Base-by-base conservation (phyloP, 1,284 basidiomycete species). In the Pulveroboletus ridleyi region DNA sequence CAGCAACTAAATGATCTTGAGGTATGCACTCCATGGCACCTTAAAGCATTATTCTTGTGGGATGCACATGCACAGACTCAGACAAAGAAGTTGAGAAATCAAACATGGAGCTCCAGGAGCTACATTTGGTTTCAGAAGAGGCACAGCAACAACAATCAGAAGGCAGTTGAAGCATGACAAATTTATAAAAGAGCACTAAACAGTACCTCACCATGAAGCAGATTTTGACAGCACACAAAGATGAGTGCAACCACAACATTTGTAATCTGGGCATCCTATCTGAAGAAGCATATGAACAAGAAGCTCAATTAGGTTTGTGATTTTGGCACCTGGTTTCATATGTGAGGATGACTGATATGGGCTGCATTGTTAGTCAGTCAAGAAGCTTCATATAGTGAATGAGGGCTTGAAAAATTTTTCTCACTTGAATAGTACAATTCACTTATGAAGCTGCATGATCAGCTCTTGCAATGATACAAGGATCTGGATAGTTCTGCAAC, bases 371-470 rank as follows among this genome's bases (percentile, higher is more conserved):
- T 71, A 97, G 94, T 85, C 99, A 49, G 87, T 97, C 70, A 96
- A 95, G 81, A 92, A 91, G 69, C 84, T 99, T 47, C 96, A 98
- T 73, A 86, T 86, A 33, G 90, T 96, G 68, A 96, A 98, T 73
- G 96, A 98, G 72, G 88, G 89, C 41, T 83, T 99, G 68, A 98
- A 97, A 78, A 96, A 96, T 78, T 99, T 96, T 73, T 92, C 95
- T 0, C 96, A 99, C 75, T 98, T 74, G 98, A 99, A 78, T 96
- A 99, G 78, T 99, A 98, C 83, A 95, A 88, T 78, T 96, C 94
- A 76, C 99, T 99, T 78, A 98, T 96, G 15, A 98, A 97, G 76
- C 96, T 99, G 78, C 90, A 96, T 4, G 96, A 99, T 75, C 92
- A 96, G 70, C 86, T 99, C 11, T 78, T 95, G 44, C 84, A 91